Conservation (phyloP, 139 green algal genomes). For the Closterium sp. region DNA sequence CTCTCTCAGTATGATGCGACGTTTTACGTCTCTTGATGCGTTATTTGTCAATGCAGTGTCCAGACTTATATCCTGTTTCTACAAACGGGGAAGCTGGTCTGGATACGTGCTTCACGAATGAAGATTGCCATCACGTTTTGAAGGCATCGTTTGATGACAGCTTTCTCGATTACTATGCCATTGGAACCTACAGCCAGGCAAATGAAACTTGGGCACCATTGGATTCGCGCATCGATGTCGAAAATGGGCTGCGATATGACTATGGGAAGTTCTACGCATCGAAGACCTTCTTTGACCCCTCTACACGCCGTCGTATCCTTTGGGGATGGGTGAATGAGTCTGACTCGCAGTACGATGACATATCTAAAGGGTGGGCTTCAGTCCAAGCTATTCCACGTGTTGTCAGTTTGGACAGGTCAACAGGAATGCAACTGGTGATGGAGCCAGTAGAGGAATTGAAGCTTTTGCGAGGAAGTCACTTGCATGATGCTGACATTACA, state of each 20-base stretch:
- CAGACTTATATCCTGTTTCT: constrained; percentile 30
- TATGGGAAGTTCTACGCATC: constrained; percentile 45
- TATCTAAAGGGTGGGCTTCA: constrained; percentile 39
- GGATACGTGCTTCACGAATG: not conserved
- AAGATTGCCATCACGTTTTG: constrained; percentile 13
- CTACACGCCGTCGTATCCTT: constrained; percentile 1
- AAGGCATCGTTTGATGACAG: constrained; percentile 34
- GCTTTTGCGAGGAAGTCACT: not conserved
- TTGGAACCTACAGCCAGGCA: constrained; percentile 18
- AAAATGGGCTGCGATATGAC: constrained; percentile 19
- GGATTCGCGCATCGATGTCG: constrained; percentile 5
- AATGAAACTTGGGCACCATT: constrained; percentile 16
- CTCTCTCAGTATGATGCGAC: not conserved
- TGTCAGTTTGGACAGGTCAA: constrained; percentile 11
- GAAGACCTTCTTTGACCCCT: constrained; percentile 40
- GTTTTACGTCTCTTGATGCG: not conserved
- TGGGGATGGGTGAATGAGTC: constrained; percentile 44
- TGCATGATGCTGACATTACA: not conserved
- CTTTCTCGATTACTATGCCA: constrained; percentile 15
- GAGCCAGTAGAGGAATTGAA: constrained; percentile 29
- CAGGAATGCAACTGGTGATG: constrained; percentile 6
- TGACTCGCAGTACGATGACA: constrained; percentile 8
- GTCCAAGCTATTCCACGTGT: constrained; percentile 27
- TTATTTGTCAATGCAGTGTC: constrained; percentile 20
- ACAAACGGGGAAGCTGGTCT: not conserved